A percentile compares a stretch with the other conserved stretches of the same genome.
These are phyloP conservation scores for Candida suzukii DNA, from an alignment of 805 yeast genomes.

Conservation along the genomic window DNA sequence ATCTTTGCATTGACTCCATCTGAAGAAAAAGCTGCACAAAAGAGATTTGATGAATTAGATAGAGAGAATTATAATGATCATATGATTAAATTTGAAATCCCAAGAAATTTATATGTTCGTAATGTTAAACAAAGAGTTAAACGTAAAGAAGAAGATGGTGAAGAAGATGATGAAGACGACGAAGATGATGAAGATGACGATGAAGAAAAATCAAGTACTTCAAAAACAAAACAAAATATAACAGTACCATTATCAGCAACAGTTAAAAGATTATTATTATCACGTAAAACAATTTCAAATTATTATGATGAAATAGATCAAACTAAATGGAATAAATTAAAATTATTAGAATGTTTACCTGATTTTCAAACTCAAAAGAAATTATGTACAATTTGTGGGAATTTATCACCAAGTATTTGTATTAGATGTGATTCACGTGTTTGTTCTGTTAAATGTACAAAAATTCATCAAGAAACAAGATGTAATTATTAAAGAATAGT, in stretches of 20 bases:
- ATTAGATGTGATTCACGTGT: slow-evolving; percentile 33
- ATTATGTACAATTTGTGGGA: slow-evolving; percentile 40
- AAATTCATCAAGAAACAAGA: slow-evolving; percentile 36
- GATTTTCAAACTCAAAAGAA: slow-evolving; percentile 29
- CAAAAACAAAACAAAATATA: background rate
- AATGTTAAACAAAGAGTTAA: background rate
- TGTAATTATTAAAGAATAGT: slow-evolving; percentile 31
- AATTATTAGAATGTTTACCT: slow-evolving; percentile 25
- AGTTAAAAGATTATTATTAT: slow-evolving; percentile 30
- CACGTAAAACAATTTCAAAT: slow-evolving; percentile 33
- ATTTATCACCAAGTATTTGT: slow-evolving; percentile 32
- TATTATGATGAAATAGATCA: slow-evolving; percentile 36
- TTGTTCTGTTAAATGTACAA: slow-evolving; percentile 33
- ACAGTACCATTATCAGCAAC: slow-evolving; percentile 20
- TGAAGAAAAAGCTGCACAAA: slow-evolving; percentile 29
- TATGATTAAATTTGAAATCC: slow-evolving; percentile 28
- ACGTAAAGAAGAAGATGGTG: background rate
- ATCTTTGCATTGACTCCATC: slow-evolving; percentile 12
- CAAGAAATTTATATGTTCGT: slow-evolving; percentile 16
- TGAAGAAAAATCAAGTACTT: background rate
- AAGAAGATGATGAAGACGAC: slow-evolving; percentile 1
- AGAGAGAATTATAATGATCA: slow-evolving; percentile 36
- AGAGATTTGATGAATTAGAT: slow-evolving; percentile 34
- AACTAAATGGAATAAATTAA: slow-evolving; percentile 22
- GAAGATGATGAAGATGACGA: background rate